A percentile compares a stretch with the other conserved stretches of the same genome.
phyloP scores from a whole-genome alignment of 768 basidiomycete species.

The Trametes meyenii region DNA sequence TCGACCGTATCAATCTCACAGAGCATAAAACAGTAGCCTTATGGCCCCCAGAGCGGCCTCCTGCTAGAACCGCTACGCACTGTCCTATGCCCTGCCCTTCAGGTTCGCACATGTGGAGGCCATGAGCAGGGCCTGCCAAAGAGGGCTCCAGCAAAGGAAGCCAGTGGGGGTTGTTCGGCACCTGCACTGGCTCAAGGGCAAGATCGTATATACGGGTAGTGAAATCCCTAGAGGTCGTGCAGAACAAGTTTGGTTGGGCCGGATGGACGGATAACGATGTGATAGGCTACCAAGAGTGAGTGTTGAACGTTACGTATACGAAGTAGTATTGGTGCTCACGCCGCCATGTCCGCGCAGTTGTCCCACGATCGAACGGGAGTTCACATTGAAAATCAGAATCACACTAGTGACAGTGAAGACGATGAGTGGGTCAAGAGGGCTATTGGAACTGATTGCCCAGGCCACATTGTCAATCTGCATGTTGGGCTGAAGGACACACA shows the following conservation, averaged over 20 bases:
- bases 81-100: slow-evolving; percentile 63
- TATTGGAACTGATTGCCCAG: slow-evolving; percentile 55
- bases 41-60: slow-evolving; percentile 76
- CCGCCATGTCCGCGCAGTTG: slow-evolving; percentile 72
- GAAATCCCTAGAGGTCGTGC: slow-evolving; percentile 74
- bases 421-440: slow-evolving; percentile 58
- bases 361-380: slow-evolving; percentile 43
- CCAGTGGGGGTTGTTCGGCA: slow-evolving; percentile 60
- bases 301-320: not conserved
- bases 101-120: slow-evolving; percentile 57
- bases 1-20: slow-evolving; percentile 38
- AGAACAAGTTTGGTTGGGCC: slow-evolving; percentile 56
- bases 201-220: slow-evolving; percentile 74
- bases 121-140: slow-evolving; percentile 69
- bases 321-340: slow-evolving; percentile 43
- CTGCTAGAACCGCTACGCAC: slow-evolving; percentile 66
- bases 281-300: slow-evolving; percentile 48
- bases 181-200: slow-evolving; percentile 36
- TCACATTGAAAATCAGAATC: slow-evolving; percentile 57
- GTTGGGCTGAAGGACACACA: not conserved
- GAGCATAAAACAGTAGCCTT: slow-evolving; percentile 67
- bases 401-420: slow-evolving; percentile 57
- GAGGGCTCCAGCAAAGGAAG: slow-evolving; percentile 52
- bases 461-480: slow-evolving; percentile 34
- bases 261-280: slow-evolving; percentile 73